Evolutionary conservation across 139 green algal genomes (phyloP), one percentile per base, ranked within the genome.

Genomic region (Haematococcus sp.): DNA sequence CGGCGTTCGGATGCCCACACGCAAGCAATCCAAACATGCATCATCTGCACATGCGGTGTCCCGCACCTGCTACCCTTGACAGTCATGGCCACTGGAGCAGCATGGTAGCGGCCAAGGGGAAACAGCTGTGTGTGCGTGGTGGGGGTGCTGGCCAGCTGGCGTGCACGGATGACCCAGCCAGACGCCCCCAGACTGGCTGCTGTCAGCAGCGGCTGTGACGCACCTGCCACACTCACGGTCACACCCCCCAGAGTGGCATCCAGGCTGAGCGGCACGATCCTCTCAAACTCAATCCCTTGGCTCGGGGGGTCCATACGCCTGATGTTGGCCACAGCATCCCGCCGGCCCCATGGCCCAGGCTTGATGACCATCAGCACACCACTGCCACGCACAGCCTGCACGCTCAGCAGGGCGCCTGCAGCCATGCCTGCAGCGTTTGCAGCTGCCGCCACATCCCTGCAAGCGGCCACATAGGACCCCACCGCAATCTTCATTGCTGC

Each of bases 61-160:
- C 28, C 58, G 28, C 25, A 65, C 58, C 58, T 33, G 51, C 63
- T 81, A 59, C 87, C 87, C 74, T 91, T 90, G 22, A 90, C 46
- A 4, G 83, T 74, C 5, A 83, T 74, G 1, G 75, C 52, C 46
- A 87, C 75, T 1, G 55, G 40, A 11, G 74, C 72, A 1, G 44
- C 52, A 60, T 88, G 79, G 40, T 78, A 80, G 0, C 67, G 75
- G 23, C 89, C 89, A 17, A 94, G 84, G 0, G 66, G 71, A 34
- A 86, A 72, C 20, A 20, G 30, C 40, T 79, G 70, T 20, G 32
- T 1, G 20, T 25, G 60, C 7, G 34, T 32, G 32, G 64, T 46
- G 0, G 84, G 87, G 16, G 85, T 72, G 61, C 80, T 84, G 11
- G 77, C 84, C 51, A 81, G 56, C 75, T 94, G 89, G 33, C 87